Evolutionary conservation across 192 early-diverging fungal species (phyloP), one percentile per base, ranked within the genome.

Genomic region (Spizellomyces sp.): DNA sequence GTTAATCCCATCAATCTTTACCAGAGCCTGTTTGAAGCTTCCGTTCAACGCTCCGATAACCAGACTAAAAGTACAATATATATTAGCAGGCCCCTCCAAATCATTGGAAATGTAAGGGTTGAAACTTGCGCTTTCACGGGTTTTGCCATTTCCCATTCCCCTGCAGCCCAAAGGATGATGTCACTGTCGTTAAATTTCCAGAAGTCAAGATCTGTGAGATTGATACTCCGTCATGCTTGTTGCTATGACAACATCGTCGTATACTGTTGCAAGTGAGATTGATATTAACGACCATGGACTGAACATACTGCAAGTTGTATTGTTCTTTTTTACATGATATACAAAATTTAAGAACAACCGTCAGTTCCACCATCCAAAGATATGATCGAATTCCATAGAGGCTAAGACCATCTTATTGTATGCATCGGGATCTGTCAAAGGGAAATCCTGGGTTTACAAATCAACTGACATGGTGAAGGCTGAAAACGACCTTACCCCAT

Each of bases 31-130:
- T 19, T 73, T 62, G 41, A 94, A 83, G 50, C 86, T 78, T 48
- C 93, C 91, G 66, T 92, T 89, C 6, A 90, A 85, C 12, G 92
- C 87, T 9, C 93, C 93, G 8, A 87, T 86, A 4, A 89, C 91
- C 9, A 94, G 80, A 42, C 89, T 90, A 66, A 46, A 69, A 70
- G 50, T 19, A 54, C 15, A 47, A 54, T 4, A 54, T 12, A 54
- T 52, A 19, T n/a, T 54, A 54, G 50, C 50, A 54, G 1, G 12
- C 50, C 27, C 27, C 3, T 36, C 27, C 1, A 36, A 36, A 36
- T 36, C 27, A 0, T 36, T 36, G 27, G 27, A 54, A 54, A 54
- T 4, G n/a, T 12, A 54, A 54, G 12, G 50, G 1, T n/a, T n/a
- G 12, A 54, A 54, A n/a, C 17, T 54, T 54, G 17, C 50, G 17